These are phyloP conservation scores for slime mould (Dictyostelium discoideum) DNA, from an alignment of 78 protist species.

Conservation along the genomic window dicty_2.7 NC_007089.4:2986001-2986500, in stretches of 20 bases:
- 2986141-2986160: constrained; percentile 55
- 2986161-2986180: constrained; percentile 48
- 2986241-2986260: neutral
- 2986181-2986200: constrained; percentile 13
- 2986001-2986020: constrained; percentile 32
- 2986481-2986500: constrained; percentile 32
- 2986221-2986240: constrained; percentile 51
- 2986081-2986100: constrained; percentile 36
- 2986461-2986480: neutral
- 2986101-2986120: constrained; percentile 69
- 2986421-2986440: neutral
- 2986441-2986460: neutral
- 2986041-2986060: constrained; percentile 38
- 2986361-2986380: constrained; percentile 12
- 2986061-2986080: constrained; percentile 25
- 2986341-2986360: constrained; percentile 14
- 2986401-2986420: constrained; percentile 60
- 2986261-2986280: constrained; percentile 53
- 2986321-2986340: neutral
- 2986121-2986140: constrained; percentile 59
- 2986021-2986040: constrained; percentile 49
- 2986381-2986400: constrained; percentile 3
- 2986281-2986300: constrained; percentile 1
- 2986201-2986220: constrained; percentile 49
- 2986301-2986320: neutral